phyloP scores from a whole-genome alignment of 768 basidiomycete species.

The Mycena crocata region DNA sequence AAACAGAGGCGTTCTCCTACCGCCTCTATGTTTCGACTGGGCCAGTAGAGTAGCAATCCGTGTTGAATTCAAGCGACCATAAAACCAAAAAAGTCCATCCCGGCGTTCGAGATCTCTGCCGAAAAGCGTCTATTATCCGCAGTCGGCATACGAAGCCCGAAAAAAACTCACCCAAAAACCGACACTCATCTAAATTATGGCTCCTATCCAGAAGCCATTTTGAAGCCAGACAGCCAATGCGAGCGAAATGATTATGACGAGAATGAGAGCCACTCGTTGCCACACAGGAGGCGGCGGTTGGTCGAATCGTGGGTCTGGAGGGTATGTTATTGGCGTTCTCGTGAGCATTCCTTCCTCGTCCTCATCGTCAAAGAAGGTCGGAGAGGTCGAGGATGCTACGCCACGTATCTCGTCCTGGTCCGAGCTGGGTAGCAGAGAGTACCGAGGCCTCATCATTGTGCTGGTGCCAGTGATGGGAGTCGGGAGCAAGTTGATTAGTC shows the following conservation, averaged over 20 bases:
- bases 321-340: constrained; percentile 15
- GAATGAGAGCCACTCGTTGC: constrained; percentile 30
- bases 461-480: too few species aligned
- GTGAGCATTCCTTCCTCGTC: constrained; percentile 34
- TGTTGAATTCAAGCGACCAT: too few species aligned
- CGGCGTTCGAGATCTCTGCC: too few species aligned
- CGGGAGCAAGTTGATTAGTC: too few species aligned
- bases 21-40: too few species aligned
- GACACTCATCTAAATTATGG: constrained; percentile 2
- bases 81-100: too few species aligned
- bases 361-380: constrained; percentile 25
- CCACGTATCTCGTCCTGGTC: background rate
- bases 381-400: background rate
- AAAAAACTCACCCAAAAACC: too few species aligned
- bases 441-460: constrained; percentile 23
- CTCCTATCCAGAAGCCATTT: constrained; percentile 27
- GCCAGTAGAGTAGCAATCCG: too few species aligned
- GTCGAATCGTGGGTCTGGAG: constrained; percentile 31
- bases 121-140: too few species aligned
- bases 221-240: constrained; percentile 28
- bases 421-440: constrained; percentile 14
- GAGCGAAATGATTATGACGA: constrained; percentile 11
- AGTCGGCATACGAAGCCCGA: background rate
- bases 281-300: constrained; percentile 18
- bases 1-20: too few species aligned